Base-by-base conservation (phyloP, 2,329 filamentous ascomycete genomes). In the Venturia aucupariae region DNA sequence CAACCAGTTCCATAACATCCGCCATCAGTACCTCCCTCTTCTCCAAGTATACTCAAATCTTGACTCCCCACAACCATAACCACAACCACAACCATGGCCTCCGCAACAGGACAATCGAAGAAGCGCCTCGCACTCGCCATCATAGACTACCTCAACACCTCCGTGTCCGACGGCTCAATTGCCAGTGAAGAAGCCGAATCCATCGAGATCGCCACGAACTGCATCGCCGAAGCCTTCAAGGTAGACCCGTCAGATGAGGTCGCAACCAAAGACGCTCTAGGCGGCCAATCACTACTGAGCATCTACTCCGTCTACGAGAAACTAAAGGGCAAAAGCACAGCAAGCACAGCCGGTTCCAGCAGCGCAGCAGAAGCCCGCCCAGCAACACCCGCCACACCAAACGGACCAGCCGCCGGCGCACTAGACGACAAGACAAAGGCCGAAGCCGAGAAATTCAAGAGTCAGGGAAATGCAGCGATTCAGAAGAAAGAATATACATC, bases 251-350 rank as follows among this genome's bases (percentile, higher is more conserved):
- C 82, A 67, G 87, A 96, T 77, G 81, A 86, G 72, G 80, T 83
- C 64, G 87, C 90, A 71, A 81, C 93, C 70, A 80, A 85, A 69
- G 85, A 90, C 69, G 91, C 92, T 69, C 81, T 96, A 69, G 92
- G 92, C 72, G 84, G 87, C 68, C 92, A 97, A 80, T 92, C 88
- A 75, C 87, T 99, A 67, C 83, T 92, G 67, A 87, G 88, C 76
- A 95, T 99, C 79, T 99, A 95, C 82, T 86, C 86, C 73, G 92
- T 97, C 68, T 97, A 97, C 79, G 94, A 99, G 80, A 96, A 95
- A 79, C 84, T 97, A 68, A 92, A 92, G 80, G 83, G 84, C 66
- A 87, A 85, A 75, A 80, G 77, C 63, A 77, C 77, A 4, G 75
- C 67, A 69, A 76, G 80, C 63, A 77, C 82, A 5, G 72, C 81